Evolutionary conservation across 257 asterid genomes (phyloP).

Genomic region (Schizonepeta tenuifolia): DNA sequence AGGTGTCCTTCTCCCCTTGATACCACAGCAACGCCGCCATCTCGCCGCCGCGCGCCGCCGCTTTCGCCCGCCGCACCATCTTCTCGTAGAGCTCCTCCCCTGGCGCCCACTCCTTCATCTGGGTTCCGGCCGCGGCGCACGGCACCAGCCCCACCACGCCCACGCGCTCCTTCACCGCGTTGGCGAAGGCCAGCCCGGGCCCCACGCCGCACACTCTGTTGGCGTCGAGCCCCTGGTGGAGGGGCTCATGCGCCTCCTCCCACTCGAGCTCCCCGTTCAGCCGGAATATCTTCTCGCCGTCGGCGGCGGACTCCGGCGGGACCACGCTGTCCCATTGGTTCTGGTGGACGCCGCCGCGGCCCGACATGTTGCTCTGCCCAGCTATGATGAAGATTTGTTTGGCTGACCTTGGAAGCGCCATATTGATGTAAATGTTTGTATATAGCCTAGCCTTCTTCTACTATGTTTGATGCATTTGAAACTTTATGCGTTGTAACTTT

Average conservation of each 20-base stretch:
- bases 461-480: not conserved
- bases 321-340: conserved; percentile 72
- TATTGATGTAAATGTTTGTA: too few species aligned
- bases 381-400: conserved; percentile 73
- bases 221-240: conserved; percentile 73
- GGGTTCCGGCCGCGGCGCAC: conserved; percentile 85
- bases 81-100: conserved; percentile 51
- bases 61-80: conserved; percentile 65
- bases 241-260: conserved; percentile 82
- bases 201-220: conserved; percentile 76
- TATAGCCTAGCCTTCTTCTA: too few species aligned
- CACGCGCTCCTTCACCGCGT: conserved; percentile 49
- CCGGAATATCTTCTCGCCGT: conserved; percentile 58
- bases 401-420: conserved; percentile 38
- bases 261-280: conserved; percentile 57
- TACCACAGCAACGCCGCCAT: conserved; percentile 78
- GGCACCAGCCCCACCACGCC: conserved; percentile 71
- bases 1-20: conserved; percentile 87
- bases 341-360: conserved; percentile 76
- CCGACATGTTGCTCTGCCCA: conserved; percentile 95
- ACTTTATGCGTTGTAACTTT: too few species aligned
- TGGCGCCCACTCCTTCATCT: conserved; percentile 74
- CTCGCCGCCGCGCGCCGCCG: conserved; percentile 44
- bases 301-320: conserved; percentile 61
- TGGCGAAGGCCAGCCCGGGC: conserved; percentile 84